A percentile compares a stretch with the other conserved stretches of the same genome.
phyloP scores from a whole-genome alignment of 1,139 yeast species.

The Geotrichum candidum region DNA sequence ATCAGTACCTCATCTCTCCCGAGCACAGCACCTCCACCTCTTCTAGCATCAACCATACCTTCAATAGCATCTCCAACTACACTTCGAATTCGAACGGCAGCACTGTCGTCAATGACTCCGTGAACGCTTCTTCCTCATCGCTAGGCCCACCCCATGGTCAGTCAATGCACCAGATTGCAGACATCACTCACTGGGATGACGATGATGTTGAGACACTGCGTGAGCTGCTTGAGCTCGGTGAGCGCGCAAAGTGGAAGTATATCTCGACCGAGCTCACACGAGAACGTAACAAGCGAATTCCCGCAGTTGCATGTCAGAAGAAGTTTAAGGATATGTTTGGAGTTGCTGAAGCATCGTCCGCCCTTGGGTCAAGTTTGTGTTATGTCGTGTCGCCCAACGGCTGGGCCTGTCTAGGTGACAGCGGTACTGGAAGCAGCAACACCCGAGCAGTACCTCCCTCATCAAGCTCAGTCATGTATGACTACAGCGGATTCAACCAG shows the following conservation, averaged over 20 bases:
- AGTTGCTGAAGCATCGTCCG: constrained; percentile 37
- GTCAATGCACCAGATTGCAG: neutral
- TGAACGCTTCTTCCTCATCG: neutral
- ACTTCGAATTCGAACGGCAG: neutral
- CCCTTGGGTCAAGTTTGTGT: constrained; percentile 37
- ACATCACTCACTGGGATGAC: constrained; percentile 28
- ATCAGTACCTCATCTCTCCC: constrained; percentile 4
- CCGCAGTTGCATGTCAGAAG: constrained; percentile 39
- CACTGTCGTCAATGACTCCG: neutral
- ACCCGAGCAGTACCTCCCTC: neutral
- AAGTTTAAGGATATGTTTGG: constrained; percentile 42
- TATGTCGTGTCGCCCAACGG: constrained; percentile 39
- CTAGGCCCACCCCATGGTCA: neutral
- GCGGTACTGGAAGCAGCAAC: neutral
- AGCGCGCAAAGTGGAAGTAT: constrained; percentile 41
- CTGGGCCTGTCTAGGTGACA: constrained; percentile 33
- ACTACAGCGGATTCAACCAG: neutral
- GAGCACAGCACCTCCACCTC: neutral
- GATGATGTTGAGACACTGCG: constrained; percentile 36
- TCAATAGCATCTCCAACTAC: neutral
- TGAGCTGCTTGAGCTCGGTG: constrained; percentile 37
- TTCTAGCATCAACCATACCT: neutral
- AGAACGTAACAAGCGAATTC: constrained; percentile 35
- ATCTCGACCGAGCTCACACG: constrained; percentile 34
- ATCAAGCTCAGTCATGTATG: neutral